Percentiles rank a stretch among this genome's conserved stretches.
Conservation (phyloP, 1,284 basidiomycete species). For the Veloboletus limbatus region DNA sequence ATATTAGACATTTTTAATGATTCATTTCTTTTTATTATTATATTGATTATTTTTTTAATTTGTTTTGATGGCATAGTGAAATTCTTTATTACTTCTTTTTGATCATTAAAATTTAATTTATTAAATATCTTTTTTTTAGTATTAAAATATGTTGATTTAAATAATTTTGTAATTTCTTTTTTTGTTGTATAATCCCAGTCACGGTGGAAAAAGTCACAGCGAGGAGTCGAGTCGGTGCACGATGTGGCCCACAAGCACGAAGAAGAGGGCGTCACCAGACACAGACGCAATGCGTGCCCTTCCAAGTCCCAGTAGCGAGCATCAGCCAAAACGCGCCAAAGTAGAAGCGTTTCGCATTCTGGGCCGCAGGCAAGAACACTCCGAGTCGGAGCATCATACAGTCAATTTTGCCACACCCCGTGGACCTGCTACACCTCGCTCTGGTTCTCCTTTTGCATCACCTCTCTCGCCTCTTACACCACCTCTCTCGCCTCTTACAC, state of each 20-base stretch:
- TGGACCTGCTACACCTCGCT: conserved; percentile 1
- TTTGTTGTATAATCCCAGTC: too few species aligned
- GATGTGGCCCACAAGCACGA: conserved; percentile 11
- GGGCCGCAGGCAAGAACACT: conserved; percentile 9
- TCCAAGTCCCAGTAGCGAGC: conserved; percentile 16
- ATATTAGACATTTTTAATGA: too few species aligned
- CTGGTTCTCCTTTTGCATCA: not conserved
- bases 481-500: conserved; percentile 37
- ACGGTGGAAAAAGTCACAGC: not conserved
- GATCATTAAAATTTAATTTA: too few species aligned
- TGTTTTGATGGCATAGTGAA: too few species aligned
- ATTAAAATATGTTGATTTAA: too few species aligned
- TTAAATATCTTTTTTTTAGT: too few species aligned
- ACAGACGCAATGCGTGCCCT: conserved; percentile 9
- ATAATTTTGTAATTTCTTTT: too few species aligned
- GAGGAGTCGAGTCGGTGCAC: not conserved
- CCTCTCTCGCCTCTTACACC: conserved; percentile 30
- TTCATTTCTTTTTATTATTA: too few species aligned
- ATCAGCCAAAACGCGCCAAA: conserved; percentile 26
- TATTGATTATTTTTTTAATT: too few species aligned
- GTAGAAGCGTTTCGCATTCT: conserved; percentile 16
- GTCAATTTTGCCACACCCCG: conserved; percentile 33
- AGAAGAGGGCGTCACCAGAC: conserved; percentile 31
- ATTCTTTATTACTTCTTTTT: too few species aligned
- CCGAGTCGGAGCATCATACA: conserved; percentile 19